Percentiles rank a stretch among this genome's conserved stretches.
These are phyloP conservation scores for Dentipellis sp. DNA, from an alignment of 768 basidiomycete genomes.

Conservation along the genomic window DNA sequence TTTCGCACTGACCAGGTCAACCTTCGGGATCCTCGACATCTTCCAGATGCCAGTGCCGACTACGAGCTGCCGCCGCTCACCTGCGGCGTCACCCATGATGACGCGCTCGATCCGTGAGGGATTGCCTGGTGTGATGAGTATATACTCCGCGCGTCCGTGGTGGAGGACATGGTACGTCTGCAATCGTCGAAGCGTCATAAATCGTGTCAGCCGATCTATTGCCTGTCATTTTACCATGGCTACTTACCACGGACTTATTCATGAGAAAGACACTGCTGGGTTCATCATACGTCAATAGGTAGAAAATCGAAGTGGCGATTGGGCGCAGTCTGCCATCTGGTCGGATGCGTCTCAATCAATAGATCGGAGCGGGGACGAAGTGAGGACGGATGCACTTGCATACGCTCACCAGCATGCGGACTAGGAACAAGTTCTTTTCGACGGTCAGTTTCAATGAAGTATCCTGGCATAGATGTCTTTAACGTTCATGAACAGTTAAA, in stretches of 20 bases:
- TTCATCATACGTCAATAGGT: slow-evolving; percentile 33
- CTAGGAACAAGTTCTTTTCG: too few relatives aligned
- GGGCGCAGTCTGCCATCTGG: slow-evolving; percentile 22
- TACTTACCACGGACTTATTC: slow-evolving; percentile 37
- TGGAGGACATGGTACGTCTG: slow-evolving; percentile 46
- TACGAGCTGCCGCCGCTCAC: slow-evolving; percentile 39
- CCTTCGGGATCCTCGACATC: slow-evolving; percentile 41
- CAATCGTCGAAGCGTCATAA: background rate
- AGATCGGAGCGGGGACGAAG: too few relatives aligned
- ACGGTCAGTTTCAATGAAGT: too few relatives aligned
- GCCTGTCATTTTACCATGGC: too few relatives aligned
- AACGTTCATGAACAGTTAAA: too few relatives aligned
- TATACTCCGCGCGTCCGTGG: slow-evolving; percentile 42
- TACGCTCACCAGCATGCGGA: too few relatives aligned
- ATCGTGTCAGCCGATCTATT: too few relatives aligned
- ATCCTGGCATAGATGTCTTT: too few relatives aligned
- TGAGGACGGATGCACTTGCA: too few relatives aligned
- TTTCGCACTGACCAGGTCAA: slow-evolving; percentile 26
- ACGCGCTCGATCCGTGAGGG: slow-evolving; percentile 27
- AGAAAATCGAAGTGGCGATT: slow-evolving; percentile 39
- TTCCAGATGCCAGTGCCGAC: slow-evolving; percentile 49
- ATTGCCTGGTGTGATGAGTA: slow-evolving; percentile 27
- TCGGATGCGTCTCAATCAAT: too few relatives aligned
- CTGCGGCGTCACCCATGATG: slow-evolving; percentile 34
- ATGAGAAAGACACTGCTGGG: slow-evolving; percentile 34